Evolutionary conservation across 208 protist species (phyloP), one percentile per base, ranked within the genome.

Genomic region (Trypanosoma vivax): DNA sequence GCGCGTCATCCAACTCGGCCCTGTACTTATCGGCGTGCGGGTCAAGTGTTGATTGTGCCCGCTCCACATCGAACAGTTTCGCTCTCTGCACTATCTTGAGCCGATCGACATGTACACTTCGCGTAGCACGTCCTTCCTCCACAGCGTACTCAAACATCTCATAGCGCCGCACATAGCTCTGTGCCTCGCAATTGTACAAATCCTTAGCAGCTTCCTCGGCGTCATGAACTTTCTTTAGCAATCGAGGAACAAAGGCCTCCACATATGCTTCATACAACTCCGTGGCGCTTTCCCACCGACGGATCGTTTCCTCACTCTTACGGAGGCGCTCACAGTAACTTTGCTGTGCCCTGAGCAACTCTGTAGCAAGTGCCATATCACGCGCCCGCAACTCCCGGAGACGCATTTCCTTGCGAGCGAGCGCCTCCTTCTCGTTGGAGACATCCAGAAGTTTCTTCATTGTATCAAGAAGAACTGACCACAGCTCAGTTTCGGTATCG

Each of bases 171-270:
- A 88, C 80, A 55, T 88, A 88, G 21, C 78, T 77, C 56, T 88
- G 76, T 10, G 76, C 53, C 59, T 92, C 89, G 23, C 64, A 58
- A 25, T 90, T 78, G 33, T 60, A 50, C 31, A 93, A 70, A 24
- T 86, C 70, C 14, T 84, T 57, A 58, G 75, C 65, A 9, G 51
- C 76, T n/a, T 73, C 73, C 66, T 95, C 86, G 18, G 96, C 86
- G 28, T 92, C 74, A 3, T 77, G 69, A 19, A 94, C 62, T 61
- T 88, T 95, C 50, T 81, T 73, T 25, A 94, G 78, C 60, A 96
- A 67, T 71, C 96, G 92, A 18, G 89, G 83, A 38, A 88, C 88
- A 69, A 90, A 97, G 0, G 74, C 69, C 55, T 95, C 72, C 35
- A 95, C 90, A 59, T 82, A 94, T 54, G 75, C 76, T 21, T 41